phyloP scores from a whole-genome alignment of 2,329 filamentous ascomycete species.

The Penicillium sp. region DNA sequence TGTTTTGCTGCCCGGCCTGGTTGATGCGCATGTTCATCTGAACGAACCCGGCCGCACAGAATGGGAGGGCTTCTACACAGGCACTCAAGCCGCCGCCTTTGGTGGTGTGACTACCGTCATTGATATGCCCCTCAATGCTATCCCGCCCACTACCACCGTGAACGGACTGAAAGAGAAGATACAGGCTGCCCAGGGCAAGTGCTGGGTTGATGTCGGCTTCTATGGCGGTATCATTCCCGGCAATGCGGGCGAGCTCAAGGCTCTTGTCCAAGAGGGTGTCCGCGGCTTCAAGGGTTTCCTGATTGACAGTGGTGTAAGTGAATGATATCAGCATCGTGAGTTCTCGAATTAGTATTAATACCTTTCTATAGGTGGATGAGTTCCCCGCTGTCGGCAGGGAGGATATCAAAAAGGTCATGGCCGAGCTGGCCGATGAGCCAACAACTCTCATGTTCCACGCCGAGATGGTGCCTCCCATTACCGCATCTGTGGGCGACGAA shows the following conservation, averaged over 20 bases:
- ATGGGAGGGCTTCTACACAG: constrained; percentile 98
- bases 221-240: constrained; percentile 94
- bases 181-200: constrained; percentile 77
- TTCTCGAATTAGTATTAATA: constrained; percentile 16
- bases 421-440: constrained; percentile 72
- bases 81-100: constrained; percentile 88
- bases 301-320: constrained; percentile 87
- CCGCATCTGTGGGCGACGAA: constrained; percentile 74
- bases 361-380: constrained; percentile 70
- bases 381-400: constrained; percentile 83
- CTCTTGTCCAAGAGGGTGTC: constrained; percentile 80
- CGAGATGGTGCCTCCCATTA: constrained; percentile 91
- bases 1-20: constrained; percentile 83
- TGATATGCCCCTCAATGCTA: constrained; percentile 97
- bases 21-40: constrained; percentile 95
- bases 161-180: constrained; percentile 80
- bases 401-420: constrained; percentile 80
- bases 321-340: not conserved
- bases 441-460: constrained; percentile 99
- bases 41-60: constrained; percentile 96
- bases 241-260: constrained; percentile 75
- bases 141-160: constrained; percentile 91
- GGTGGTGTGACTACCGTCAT: constrained; percentile 95
- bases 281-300: constrained; percentile 97
- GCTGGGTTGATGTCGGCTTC: constrained; percentile 98